Percentiles rank a stretch among this genome's conserved stretches.
These are phyloP conservation scores for Chrysoporthe puriensis DNA, from an alignment of 2,329 filamentous ascomycete species.

Conservation along the genomic window DNA sequence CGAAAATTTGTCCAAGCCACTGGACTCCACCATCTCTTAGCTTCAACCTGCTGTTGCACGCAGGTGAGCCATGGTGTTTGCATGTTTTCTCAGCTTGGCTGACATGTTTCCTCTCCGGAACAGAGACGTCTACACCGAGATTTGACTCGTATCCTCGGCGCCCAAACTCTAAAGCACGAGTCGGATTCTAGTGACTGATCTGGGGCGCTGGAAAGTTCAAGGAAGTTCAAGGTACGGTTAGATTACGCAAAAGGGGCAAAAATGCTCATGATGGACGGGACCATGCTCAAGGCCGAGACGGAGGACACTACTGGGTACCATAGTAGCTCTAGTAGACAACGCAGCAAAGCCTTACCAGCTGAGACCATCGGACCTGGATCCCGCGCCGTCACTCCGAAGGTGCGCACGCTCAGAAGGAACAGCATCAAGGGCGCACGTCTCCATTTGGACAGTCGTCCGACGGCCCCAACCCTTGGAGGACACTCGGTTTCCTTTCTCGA, in stretches of 20 bases:
- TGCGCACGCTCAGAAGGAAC: neutral
- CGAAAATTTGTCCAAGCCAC: neutral
- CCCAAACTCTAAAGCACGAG: neutral
- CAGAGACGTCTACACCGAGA: conserved; percentile 4
- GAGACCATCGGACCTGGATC: neutral
- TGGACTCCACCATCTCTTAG: neutral
- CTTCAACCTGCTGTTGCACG: neutral
- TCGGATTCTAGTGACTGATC: neutral
- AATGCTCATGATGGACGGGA: neutral
- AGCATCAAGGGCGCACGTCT: neutral
- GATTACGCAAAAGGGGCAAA: neutral
- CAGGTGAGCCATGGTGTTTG: neutral
- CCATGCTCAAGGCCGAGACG: neutral
- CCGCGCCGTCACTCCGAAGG: neutral
- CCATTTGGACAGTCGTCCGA: neutral
- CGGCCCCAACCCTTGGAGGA: neutral
- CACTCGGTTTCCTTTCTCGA: neutral
- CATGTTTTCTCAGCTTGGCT: conserved; percentile 7
- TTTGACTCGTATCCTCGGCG: neutral
- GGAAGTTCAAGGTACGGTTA: neutral
- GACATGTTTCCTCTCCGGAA: neutral
- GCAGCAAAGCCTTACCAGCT: neutral
- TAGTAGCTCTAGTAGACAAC: neutral
- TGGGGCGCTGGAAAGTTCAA: neutral
- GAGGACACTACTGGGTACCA: too few relatives aligned